Evolutionary conservation across 331 rosid genomes (phyloP), one percentile per base, ranked within the genome.

Genomic region (Malus hybrid): DNA sequence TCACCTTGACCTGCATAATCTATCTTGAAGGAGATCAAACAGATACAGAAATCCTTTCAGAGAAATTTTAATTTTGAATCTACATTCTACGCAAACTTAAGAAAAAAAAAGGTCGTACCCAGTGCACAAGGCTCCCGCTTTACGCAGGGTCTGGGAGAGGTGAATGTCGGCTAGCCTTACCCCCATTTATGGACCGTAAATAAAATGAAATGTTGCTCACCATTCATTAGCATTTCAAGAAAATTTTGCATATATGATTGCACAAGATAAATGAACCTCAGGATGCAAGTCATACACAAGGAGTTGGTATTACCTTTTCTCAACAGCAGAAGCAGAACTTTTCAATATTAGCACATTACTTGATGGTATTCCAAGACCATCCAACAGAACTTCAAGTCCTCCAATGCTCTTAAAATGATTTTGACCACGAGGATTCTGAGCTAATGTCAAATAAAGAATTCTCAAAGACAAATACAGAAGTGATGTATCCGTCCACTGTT

Each of bases 371-470:
- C 99, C 99, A 84, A 95, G 97, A 81, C 97, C 96, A 85, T 95
- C 99, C 88, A 95, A 74, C 82, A 95, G 85, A 83, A 92, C 99
- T 85, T 95, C 99, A 88, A 90, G 91, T 57, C 99, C 99, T 72
- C 99, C 99, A 73, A 95, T 92, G 87, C 99, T 95, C 86, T 87
- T 95, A 79, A 95, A 95, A 90, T 89, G 97, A 81, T 87, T 89
- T 87, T 95, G 99, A 75, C 92, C 93, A 80, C 99, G 91, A 59
- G 97, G 87, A 77, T 95, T 95, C 63, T 91, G 83, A 65, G 93
- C 83, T 80, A 95, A 85, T 70, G 96, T 90, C 70, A 85, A 85
- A 76, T 82, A 85, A 34, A 95, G 96, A 80, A 90, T 86, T 88
- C 87, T 92, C 80, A 95, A 69, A 81, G 96, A 84, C 89, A 95